A percentile compares a stretch with the other conserved stretches of the same genome.
Evolutionary conservation across 2,329 filamentous ascomycete genomes (phyloP).

Genomic region (Pseudocercospora pini-densiflorae): DNA sequence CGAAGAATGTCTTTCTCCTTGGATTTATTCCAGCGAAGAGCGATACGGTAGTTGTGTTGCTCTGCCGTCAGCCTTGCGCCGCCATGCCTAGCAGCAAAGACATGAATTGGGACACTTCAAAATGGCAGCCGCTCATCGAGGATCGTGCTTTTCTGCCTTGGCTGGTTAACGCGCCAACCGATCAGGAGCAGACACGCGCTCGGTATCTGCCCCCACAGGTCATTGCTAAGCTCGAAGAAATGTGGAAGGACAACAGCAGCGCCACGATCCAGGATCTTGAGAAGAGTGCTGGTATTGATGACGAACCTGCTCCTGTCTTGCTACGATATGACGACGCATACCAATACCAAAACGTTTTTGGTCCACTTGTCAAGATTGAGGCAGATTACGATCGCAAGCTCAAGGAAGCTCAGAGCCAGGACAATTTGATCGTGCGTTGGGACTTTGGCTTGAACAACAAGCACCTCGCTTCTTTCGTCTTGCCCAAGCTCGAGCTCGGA

Average conservation of each 20-base stretch:
- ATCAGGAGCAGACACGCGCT: slow-evolving; percentile 94
- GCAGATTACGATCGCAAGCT: slow-evolving; percentile 99
- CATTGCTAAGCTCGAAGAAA: slow-evolving; percentile 94
- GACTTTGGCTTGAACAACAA: slow-evolving; percentile 97
- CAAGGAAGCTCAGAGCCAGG: slow-evolving; percentile 97
- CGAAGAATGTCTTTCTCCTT: slow-evolving; percentile 97
- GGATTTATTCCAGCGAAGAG: slow-evolving; percentile 99
- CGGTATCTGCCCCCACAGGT: slow-evolving; percentile 91
- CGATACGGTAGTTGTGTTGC: slow-evolving; percentile 93
- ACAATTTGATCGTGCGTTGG: slow-evolving; percentile 93
- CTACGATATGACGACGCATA: slow-evolving; percentile 96
- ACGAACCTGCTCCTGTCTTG: slow-evolving; percentile 90
- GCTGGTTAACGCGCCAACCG: slow-evolving; percentile 87
- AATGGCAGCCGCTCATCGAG: slow-evolving; percentile 97
- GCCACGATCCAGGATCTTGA: slow-evolving; percentile 91
- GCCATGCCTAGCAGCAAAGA: slow-evolving; percentile 95
- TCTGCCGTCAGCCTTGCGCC: slow-evolving; percentile 95
- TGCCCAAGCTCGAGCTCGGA: slow-evolving; percentile 95
- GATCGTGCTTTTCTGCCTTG: slow-evolving; percentile 93
- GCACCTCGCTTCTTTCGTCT: slow-evolving; percentile 90
- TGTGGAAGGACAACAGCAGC: slow-evolving; percentile 94
- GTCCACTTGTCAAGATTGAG: slow-evolving; percentile 97
- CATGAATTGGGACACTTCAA: slow-evolving; percentile 99
- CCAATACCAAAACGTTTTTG: slow-evolving; percentile 99
- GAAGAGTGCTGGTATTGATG: slow-evolving; percentile 87